Base-by-base conservation (phyloP, 371 early-diverging fungal genomes). In the Mucor plumbeus region DNA sequence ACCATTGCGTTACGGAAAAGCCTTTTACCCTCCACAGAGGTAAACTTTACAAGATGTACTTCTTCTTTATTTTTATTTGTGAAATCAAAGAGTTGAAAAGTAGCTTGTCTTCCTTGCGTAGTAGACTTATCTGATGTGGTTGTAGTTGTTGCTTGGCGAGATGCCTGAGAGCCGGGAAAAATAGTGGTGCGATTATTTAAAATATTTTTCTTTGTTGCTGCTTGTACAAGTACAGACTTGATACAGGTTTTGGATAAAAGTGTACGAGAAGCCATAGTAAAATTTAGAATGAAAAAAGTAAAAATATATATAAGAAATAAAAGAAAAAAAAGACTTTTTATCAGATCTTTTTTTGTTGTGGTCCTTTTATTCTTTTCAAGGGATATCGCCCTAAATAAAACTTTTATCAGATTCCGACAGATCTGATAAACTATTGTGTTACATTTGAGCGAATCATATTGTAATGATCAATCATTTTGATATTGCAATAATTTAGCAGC, bases 1-100 rank as follows among this genome's bases (percentile, higher is more conserved):
- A 85, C 84, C 63, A 96, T 82, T 63, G 90, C 84, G 61, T 90
- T 87, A 63, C 90, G 88, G 78, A 96, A 94, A 14, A 94, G 78
- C 64, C 82, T 72, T 64, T 92, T 91, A 9, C 96, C 96, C 70
- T 88, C 79, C 4, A 80, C 67, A 6, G 93, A 93, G 5, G 92
- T 70, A 14, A 70, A 70, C n/a, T 63, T 70, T n/a, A 70, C 71
- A 0, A 63, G 35, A 48, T 70, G 57, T 17, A 70, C 47, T 9
- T 63, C 62, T 6, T 55, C 35, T 43, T 48, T 34, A 15, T 41
- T 34, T 39, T 4, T 54, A 14, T 55, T 38, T 19, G 47, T 8
- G 14, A 58, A 59, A 7, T 50, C 53, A 21, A 39, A 48, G 19
- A 50, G 31, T n/a, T 31, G 35, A 43, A 57, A 47, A 55, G 55